Evolutionary conservation across 768 basidiomycete species (phyloP).

Genomic region (Leccinum subtestaceum): DNA sequence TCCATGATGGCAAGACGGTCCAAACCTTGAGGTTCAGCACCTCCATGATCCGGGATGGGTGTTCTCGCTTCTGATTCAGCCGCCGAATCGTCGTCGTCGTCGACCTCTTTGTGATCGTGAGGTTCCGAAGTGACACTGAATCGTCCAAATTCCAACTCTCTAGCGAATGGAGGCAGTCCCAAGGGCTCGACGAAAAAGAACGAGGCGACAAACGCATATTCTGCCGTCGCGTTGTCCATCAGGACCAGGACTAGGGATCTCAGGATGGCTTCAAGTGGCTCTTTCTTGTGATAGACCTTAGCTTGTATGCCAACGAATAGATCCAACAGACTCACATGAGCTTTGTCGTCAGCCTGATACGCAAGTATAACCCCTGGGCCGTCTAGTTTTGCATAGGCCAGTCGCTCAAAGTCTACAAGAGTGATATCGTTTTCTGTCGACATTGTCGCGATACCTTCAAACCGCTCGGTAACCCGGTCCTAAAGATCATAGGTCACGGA

Average conservation of each 20-base stretch:
- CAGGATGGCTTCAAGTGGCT: conserved; percentile 77
- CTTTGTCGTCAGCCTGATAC: conserved; percentile 87
- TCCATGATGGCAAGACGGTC: conserved; percentile 35
- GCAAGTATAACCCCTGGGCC: conserved; percentile 79
- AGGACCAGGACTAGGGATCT: conserved; percentile 87
- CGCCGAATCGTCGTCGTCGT: conserved; percentile 40
- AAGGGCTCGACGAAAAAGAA: conserved; percentile 62
- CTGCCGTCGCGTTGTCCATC: conserved; percentile 92
- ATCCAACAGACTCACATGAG: conserved; percentile 62
- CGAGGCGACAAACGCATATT: conserved; percentile 81
- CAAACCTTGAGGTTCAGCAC: conserved; percentile 26
- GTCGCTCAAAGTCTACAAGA: conserved; percentile 49
- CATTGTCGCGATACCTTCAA: conserved; percentile 57
- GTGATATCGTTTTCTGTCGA: conserved; percentile 39
- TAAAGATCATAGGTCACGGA: conserved; percentile 27
- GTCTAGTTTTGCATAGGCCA: conserved; percentile 69
- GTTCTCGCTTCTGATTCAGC: conserved; percentile 51
- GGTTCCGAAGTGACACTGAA: conserved; percentile 40
- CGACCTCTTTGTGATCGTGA: conserved; percentile 37
- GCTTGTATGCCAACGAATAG: conserved; percentile 8
- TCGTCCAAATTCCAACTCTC: conserved; percentile 34
- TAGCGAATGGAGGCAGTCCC: conserved; percentile 28
- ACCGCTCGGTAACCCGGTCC: conserved; percentile 68
- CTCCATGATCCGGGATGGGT: conserved; percentile 25
- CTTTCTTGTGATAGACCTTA: conserved; percentile 51